Conservation (phyloP, 169 alveolate species). For the Cryptosporidium tyzzeri region DNA sequence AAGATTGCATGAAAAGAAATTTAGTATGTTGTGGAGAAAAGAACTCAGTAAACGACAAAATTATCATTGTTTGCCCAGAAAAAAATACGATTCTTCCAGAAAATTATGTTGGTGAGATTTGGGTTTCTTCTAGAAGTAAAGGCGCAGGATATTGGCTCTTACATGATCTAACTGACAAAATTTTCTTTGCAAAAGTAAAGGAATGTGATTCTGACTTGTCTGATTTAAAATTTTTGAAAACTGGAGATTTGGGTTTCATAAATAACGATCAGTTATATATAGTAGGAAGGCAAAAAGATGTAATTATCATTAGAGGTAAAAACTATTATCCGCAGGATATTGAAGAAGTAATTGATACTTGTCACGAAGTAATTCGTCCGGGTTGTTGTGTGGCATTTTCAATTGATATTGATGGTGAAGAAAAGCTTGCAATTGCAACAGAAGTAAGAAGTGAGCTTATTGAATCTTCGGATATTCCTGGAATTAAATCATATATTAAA, state of each 20-base stretch:
- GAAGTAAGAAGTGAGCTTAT: conserved; percentile 72
- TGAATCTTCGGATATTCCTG: neutral
- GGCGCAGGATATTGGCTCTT: conserved; percentile 77
- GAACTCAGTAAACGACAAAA: conserved; percentile 30
- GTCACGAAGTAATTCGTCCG: conserved; percentile 62
- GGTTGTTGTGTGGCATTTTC: conserved; percentile 81
- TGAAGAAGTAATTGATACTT: conserved; percentile 76
- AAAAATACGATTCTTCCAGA: conserved; percentile 73
- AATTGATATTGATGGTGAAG: conserved; percentile 65
- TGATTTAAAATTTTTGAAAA: conserved; percentile 50
- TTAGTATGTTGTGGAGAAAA: conserved; percentile 38
- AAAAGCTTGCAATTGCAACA: conserved; percentile 77
- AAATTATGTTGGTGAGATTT: conserved; percentile 78
- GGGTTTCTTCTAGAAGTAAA: conserved; percentile 77
- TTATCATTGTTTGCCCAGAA: conserved; percentile 74
- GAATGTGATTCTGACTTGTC: neutral
- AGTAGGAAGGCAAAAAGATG: conserved; percentile 79
- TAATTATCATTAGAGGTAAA: conserved; percentile 79
- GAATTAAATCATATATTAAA: conserved; percentile 11
- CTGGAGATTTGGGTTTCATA: conserved; percentile 80
- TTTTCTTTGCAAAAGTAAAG: conserved; percentile 50
- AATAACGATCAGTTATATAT: conserved; percentile 72
- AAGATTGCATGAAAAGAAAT: conserved; percentile 6
- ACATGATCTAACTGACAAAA: conserved; percentile 74
- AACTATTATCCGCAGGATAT: conserved; percentile 81